Conservation (phyloP, 2,329 filamentous ascomycete species). For the Colletotrichum spaethianum region DNA sequence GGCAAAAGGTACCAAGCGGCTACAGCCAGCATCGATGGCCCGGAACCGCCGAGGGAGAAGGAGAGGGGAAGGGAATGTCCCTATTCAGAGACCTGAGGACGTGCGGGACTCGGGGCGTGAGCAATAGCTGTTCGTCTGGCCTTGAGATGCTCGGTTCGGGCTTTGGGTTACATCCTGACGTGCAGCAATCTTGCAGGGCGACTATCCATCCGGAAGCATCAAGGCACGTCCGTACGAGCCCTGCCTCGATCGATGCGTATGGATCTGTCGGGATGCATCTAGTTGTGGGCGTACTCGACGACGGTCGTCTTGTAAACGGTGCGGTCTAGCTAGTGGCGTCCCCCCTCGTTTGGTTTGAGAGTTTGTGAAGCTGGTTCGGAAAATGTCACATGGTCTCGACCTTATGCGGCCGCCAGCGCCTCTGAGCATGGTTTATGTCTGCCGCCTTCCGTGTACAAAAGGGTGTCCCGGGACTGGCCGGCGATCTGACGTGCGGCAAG, state of each 20-base stretch:
- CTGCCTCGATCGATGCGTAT: slow-evolving; percentile 5
- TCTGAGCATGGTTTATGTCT: slow-evolving; percentile 5
- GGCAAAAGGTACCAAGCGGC: slow-evolving; percentile 15
- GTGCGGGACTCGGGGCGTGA: slow-evolving; percentile 21
- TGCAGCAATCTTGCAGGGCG: slow-evolving; percentile 27
- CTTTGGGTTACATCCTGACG: slow-evolving; percentile 25
- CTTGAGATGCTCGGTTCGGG: slow-evolving; percentile 8
- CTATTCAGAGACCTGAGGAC: slow-evolving; percentile 24
- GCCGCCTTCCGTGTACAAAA: slow-evolving; percentile 7
- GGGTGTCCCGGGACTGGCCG: not conserved
- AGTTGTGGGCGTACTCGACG: not conserved
- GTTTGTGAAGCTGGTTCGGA: not conserved
- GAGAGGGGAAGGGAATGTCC: slow-evolving; percentile 19
- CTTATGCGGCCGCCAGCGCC: slow-evolving; percentile 22
- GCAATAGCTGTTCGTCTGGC: slow-evolving; percentile 28
- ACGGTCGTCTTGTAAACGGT: not conserved
- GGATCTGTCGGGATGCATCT: not conserved
- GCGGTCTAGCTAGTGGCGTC: not conserved
- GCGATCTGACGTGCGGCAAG: slow-evolving; percentile 2
- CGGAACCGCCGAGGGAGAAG: slow-evolving; percentile 18
- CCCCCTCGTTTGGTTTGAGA: not conserved
- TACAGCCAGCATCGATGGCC: slow-evolving; percentile 16
- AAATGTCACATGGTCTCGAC: slow-evolving; percentile 25
- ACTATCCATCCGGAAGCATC: slow-evolving; percentile 31
- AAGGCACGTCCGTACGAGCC: slow-evolving; percentile 18